Conservation (phyloP, 176 grass and related monocot genomes). For the Microstegium vimineum region DNA sequence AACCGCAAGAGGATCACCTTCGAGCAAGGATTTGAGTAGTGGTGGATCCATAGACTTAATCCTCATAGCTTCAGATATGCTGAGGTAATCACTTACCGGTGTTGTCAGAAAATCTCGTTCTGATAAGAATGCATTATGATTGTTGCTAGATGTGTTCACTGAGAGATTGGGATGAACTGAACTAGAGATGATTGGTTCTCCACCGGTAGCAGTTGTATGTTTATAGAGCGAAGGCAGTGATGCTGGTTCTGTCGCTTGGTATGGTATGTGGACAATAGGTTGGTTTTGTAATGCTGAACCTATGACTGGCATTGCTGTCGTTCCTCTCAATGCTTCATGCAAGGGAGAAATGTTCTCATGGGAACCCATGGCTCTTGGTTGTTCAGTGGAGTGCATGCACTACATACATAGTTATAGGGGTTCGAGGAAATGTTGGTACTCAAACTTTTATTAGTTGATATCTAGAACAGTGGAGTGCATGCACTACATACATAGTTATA, state of each 20-base stretch:
- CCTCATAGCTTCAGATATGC: background rate
- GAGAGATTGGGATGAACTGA: background rate
- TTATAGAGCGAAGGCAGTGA: background rate
- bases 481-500: no score
- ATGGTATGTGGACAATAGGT: background rate
- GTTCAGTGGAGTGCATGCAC: no score
- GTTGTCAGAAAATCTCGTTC: background rate
- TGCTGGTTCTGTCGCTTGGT: background rate
- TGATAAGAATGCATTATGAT: background rate
- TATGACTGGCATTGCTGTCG: background rate
- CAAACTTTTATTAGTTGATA: no score
- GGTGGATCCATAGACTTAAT: background rate
- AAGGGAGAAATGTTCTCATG: background rate
- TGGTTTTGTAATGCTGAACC: background rate
- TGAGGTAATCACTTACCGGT: background rate
- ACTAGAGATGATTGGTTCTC: background rate
- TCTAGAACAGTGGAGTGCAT: no score
- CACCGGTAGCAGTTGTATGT: background rate
- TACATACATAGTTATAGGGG: no score
- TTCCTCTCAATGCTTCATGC: background rate
- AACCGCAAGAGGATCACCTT: background rate
- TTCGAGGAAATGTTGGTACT: no score
- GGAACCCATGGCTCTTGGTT: background rate
- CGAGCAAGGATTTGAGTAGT: background rate
- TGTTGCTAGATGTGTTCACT: background rate